Conservation (phyloP, 139 green algal genomes). For the Chlorella ohadii region DNA sequence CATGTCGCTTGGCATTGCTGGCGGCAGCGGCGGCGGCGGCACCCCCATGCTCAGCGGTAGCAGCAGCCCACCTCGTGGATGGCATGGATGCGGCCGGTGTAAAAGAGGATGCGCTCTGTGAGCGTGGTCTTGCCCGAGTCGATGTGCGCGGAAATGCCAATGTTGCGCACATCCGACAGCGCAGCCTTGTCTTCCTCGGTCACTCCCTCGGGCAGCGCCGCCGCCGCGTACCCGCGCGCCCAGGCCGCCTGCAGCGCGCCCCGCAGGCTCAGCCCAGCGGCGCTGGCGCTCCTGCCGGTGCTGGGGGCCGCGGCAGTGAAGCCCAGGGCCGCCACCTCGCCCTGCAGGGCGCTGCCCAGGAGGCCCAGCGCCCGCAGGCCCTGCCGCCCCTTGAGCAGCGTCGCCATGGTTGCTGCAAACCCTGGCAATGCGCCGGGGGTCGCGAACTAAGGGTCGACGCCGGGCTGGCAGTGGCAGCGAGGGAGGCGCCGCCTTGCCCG, state of each 20-base stretch:
- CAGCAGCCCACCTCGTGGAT: slow-evolving; percentile 93
- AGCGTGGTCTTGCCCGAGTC: slow-evolving; percentile 99
- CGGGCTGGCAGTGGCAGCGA: too few relatives aligned
- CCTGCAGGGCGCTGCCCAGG: not conserved
- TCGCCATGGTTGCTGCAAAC: not conserved
- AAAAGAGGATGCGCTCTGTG: slow-evolving; percentile 98
- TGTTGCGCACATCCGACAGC: slow-evolving; percentile 84
- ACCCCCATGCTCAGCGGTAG: not conserved
- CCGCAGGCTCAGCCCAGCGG: not conserved
- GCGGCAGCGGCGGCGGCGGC: not conserved
- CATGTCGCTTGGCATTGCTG: not conserved
- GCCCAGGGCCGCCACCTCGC: not conserved
- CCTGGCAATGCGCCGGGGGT: too few relatives aligned
- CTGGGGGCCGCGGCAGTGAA: not conserved
- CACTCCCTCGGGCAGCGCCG: slow-evolving; percentile 21
- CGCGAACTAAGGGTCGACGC: too few relatives aligned
- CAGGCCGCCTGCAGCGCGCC: not conserved
- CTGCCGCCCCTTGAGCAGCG: not conserved
- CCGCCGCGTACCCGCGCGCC: slow-evolving; percentile 5
- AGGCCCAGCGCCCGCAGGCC: slow-evolving; percentile 3
- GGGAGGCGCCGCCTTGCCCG: too few relatives aligned
- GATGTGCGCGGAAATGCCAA: slow-evolving; percentile 98
- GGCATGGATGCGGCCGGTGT: slow-evolving; percentile 95
- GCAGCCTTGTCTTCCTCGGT: slow-evolving; percentile 35
- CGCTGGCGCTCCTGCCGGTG: not conserved